Evolutionary conservation across 306 rosid species (phyloP), one percentile per base, ranked within the genome.

Genomic region (Ziziphus jujuba): DNA sequence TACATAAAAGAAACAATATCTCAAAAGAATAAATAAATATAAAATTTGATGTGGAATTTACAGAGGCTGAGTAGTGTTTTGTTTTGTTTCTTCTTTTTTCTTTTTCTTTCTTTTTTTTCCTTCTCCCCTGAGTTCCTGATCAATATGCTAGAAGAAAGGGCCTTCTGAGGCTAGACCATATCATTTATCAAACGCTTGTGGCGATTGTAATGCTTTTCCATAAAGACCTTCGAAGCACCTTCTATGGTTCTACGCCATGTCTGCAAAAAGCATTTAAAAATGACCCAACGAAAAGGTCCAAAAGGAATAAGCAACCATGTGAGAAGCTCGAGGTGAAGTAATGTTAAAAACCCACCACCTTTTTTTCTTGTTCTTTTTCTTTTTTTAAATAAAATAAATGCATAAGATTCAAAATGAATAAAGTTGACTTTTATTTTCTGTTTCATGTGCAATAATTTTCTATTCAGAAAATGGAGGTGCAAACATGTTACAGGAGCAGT

Each of bases 171-270:
- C n/a, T 87, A 89, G 69, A 81, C 92, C 75, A 74, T 55, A 58
- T 93, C 96, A 77, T 67, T 90, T 72, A 84, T 86, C 83, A 90
- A 74, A 77, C 89, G 96, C 84, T 73, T 87, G 71, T 93, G 96
- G 55, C 86, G 70, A 72, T 90, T 79, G 76, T 88, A 93, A 66
- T 93, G 98, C 67, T 83, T 90, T 78, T 90, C 98, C 65, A 86
- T 78, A 72, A 93, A 86, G 53, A 86, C 84, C 79, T 81, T 88
- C 45, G 97, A 93, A 19, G 96, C 96, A 25, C 93, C 91, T 78
- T 90, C 87, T 6, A 88, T 79, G 19, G 96, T 84, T 80, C 81
- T 86, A 50, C 86, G 85, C 98, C 97, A 93, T 54, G 93, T 83
- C 98, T 90, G 80, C 80, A 59, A 66, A 33, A 56, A 43, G 11